phyloP scores from a whole-genome alignment of 257 asterid genomes.

The Solanum tarijense region DNA sequence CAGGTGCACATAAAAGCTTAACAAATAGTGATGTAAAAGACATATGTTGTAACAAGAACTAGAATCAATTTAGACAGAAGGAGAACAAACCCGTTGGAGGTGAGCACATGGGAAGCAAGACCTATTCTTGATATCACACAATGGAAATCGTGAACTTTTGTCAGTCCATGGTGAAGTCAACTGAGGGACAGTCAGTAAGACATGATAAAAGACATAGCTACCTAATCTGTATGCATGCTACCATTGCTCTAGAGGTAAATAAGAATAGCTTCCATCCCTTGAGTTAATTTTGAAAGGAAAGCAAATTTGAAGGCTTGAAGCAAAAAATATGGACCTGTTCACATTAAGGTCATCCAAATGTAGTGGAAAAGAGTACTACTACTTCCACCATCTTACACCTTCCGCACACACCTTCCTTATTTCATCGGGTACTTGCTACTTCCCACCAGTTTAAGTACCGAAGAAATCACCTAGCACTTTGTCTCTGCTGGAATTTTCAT shows the following conservation, averaged over 20 bases:
- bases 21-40: too few relatives aligned
- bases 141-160: too few relatives aligned
- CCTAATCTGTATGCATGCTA: not conserved
- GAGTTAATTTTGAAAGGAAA: not conserved
- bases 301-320: not conserved
- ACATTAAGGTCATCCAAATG: not conserved
- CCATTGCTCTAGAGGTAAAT: not conserved
- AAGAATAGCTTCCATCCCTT: not conserved
- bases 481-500: not conserved
- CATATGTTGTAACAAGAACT: too few relatives aligned
- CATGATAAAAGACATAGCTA: not conserved
- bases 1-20: too few relatives aligned
- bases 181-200: too few relatives aligned
- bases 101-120: too few relatives aligned
- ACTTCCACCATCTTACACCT: too few relatives aligned
- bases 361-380: not conserved
- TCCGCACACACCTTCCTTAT: not conserved
- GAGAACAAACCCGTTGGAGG: too few relatives aligned
- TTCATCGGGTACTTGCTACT: not conserved
- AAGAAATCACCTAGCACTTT: not conserved
- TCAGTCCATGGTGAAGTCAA: too few relatives aligned
- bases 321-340: not conserved
- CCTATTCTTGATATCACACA: too few relatives aligned
- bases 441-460: not conserved
- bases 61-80: too few relatives aligned